Conservation (phyloP, 2,329 filamentous ascomycete genomes). For the Fusarium piperis region DNA sequence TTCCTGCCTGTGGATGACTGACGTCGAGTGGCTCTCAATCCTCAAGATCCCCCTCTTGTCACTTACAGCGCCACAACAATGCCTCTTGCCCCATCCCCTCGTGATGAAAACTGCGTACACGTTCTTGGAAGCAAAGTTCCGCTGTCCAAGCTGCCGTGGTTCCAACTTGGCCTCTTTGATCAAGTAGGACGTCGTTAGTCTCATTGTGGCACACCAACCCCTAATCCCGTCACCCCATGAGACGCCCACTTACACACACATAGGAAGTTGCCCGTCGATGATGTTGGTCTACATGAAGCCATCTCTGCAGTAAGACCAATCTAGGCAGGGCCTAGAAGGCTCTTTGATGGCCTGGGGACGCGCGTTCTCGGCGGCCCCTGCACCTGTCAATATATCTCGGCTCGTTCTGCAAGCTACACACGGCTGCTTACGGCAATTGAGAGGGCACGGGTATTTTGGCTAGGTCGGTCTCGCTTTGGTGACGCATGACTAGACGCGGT, state of each 20-base stretch:
- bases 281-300: slow-evolving; percentile 6
- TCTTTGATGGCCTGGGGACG: slow-evolving; percentile 22
- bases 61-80: slow-evolving; percentile 1
- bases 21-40: slow-evolving; percentile 3
- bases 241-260: slow-evolving; percentile 11
- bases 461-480: not conserved
- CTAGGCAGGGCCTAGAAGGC: not conserved
- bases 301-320: slow-evolving; percentile 3
- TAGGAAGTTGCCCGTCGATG: not conserved
- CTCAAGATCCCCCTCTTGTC: slow-evolving; percentile 10
- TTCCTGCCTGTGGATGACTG: slow-evolving; percentile 9
- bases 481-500: not conserved
- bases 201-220: not conserved
- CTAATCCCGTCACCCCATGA: not conserved
- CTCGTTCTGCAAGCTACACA: slow-evolving; percentile 17
- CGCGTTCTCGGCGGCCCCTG: slow-evolving; percentile 33
- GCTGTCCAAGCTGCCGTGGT: not conserved
- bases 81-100: not conserved
- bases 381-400: slow-evolving; percentile 17
- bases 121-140: not conserved
- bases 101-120: not conserved
- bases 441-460: not conserved
- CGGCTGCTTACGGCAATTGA: not conserved
- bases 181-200: not conserved
- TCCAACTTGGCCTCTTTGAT: not conserved